Base-by-base conservation (phyloP, 2,329 filamentous ascomycete genomes). In the Cordyceps tenuipes region DNA sequence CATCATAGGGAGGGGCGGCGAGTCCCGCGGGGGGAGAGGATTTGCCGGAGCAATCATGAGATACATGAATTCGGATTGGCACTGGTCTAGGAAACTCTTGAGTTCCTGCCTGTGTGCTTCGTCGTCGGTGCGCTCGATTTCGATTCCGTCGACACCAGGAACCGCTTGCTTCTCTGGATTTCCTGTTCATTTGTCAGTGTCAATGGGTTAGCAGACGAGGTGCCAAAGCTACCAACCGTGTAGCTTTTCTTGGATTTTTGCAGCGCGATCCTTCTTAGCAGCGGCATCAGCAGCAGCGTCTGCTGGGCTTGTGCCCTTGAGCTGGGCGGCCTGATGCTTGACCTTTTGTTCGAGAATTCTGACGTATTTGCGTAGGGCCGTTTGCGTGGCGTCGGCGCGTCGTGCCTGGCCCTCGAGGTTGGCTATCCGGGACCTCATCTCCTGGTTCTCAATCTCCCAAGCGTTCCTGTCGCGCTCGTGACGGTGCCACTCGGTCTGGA, bases 401-500 rank as follows among this genome's bases (percentile, higher is more conserved):
- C 92, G 83, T 36, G 88, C 84, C 66, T 96, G 90, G 59, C 94
- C 94, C 75, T 99, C 94, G 65, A 97, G 84, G 69, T 90, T 89
- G 56, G 93, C 93, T 76, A 99, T 97, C 70, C 95, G 87, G 66
- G 90, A 91, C 79, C 96, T 96, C 94, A 99, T 97, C 77, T 99
- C 94, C 68, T 96, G 94, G 71, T 91, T 88, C 76, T 99, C 94
- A 72, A 99, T 99, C 75, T 99, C 94, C 94, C 94, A 99, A 43
- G 91, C 88, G 76, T 99, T 99, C 68, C 94, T 86, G 71, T 97
- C 94, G 75, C 94, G 89, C 76, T 99, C 94, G 74, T 99, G 93
- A 66, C 91, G 88, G 76, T 99, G 94, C 94, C 94, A 99, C 83
- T 99, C 93, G 52, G 94, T 94, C 77, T 99, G 94, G 44, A 99